Conservation (phyloP, 225 moss, liverwort and hornwort species). For the Marchantia paleacea region DNA sequence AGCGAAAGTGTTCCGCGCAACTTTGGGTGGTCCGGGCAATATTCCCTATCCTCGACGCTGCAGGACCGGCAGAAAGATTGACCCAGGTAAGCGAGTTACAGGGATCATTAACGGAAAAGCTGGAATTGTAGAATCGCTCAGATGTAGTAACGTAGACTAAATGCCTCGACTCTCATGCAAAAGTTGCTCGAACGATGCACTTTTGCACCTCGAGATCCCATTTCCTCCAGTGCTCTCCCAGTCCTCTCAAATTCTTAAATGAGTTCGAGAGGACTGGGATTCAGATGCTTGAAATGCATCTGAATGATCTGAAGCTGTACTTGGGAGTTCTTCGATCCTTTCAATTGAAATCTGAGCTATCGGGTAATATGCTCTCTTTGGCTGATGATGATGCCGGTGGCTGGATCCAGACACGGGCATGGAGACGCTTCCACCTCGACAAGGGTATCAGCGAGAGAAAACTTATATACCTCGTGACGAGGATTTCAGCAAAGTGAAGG, state of each 20-base stretch:
- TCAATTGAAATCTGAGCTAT: not conserved
- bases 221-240: no score
- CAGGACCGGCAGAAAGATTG: constrained; percentile 43
- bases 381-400: not conserved
- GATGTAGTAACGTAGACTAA: no score
- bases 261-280: no score
- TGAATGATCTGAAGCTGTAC: not conserved
- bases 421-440: not conserved
- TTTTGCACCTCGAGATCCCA: no score
- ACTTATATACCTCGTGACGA: constrained; percentile 44
- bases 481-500: constrained; percentile 46
- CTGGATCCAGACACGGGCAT: not conserved
- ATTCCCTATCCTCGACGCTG: constrained; percentile 59
- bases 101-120: no score
- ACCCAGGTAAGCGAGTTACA: constrained; percentile 11
- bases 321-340: not conserved
- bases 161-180: no score
- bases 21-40: constrained; percentile 50
- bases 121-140: no score
- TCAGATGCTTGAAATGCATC: no score
- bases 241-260: no score
- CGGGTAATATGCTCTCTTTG: not conserved
- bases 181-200: no score
- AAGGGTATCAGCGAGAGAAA: constrained; percentile 12
- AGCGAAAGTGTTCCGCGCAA: constrained; percentile 2